A percentile compares a stretch with the other conserved stretches of the same genome.
These are phyloP conservation scores for Salix viminalis DNA, from an alignment of 345 rosid genomes.

Conservation along the genomic window DNA sequence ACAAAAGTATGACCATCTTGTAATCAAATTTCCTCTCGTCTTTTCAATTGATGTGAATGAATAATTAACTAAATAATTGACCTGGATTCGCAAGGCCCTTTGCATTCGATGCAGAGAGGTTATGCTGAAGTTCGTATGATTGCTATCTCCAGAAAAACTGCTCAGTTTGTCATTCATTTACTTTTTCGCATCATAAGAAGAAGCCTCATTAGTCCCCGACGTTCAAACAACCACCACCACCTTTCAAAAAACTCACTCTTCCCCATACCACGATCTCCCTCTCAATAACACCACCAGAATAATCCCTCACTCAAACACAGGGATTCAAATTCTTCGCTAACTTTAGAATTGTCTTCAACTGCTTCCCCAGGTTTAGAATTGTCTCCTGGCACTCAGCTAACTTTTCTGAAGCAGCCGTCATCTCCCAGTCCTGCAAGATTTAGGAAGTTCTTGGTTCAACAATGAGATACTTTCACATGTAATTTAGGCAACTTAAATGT, in stretches of 20 bases:
- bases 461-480: not conserved
- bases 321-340: too few species aligned
- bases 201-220: too few species aligned
- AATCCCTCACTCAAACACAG: too few species aligned
- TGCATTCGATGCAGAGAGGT: constrained; percentile 23
- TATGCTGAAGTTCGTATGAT: constrained; percentile 21
- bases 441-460: constrained; percentile 8
- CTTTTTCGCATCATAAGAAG: not conserved
- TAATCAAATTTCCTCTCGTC: too few species aligned
- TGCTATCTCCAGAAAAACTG: not conserved
- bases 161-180: not conserved
- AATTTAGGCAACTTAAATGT: not conserved
- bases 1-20: too few species aligned
- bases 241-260: too few species aligned
- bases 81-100: constrained; percentile 28
- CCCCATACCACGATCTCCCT: too few species aligned
- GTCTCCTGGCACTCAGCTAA: constrained; percentile 93
- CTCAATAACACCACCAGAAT: too few species aligned
- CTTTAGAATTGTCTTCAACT: constrained; percentile 52
- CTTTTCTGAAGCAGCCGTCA: constrained; percentile 87
- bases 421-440: constrained; percentile 66
- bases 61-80: too few species aligned
- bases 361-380: constrained; percentile 79
- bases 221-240: too few species aligned
- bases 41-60: too few species aligned